Conservation (phyloP, 148 eudicot genomes). For the Polygonum aviculare region DNA sequence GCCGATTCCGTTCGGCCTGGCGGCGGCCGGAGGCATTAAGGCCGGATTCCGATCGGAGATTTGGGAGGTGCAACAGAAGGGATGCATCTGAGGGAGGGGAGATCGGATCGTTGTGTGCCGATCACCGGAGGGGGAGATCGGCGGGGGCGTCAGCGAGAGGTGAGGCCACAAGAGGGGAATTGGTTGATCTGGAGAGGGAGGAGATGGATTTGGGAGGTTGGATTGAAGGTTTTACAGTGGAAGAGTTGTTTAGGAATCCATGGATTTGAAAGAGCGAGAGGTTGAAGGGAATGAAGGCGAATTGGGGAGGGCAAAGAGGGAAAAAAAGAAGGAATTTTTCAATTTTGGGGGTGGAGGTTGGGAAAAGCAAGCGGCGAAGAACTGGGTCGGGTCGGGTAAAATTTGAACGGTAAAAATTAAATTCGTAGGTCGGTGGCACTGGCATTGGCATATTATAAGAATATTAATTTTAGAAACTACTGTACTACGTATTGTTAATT, state of each 20-base stretch:
- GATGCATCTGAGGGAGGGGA: not conserved
- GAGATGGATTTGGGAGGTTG: not conserved
- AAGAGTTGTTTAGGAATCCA: not conserved
- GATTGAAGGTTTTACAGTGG: not conserved
- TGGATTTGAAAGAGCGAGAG: not conserved
- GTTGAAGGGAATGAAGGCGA: not conserved
- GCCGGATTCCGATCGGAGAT: constrained; percentile 4
- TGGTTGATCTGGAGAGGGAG: not conserved
- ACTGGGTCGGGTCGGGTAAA: not conserved
- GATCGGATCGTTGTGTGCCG: not conserved
- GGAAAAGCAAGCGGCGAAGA: not conserved
- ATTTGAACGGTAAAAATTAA: too few relatives aligned
- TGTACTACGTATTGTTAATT: too few relatives aligned
- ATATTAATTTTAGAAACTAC: too few relatives aligned
- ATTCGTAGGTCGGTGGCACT: too few relatives aligned
- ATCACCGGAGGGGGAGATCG: not conserved
- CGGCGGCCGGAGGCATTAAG: not conserved
- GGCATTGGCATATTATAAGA: too few relatives aligned
- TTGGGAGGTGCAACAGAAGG: not conserved
- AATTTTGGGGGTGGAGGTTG: not conserved
- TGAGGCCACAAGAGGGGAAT: not conserved
- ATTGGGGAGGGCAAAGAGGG: not conserved
- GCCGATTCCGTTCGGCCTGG: not conserved
- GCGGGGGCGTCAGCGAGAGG: not conserved
- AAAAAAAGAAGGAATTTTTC: not conserved